Evolutionary conservation across 768 basidiomycete genomes (phyloP).

Genomic region (Hortiboletus flavorubellus): DNA sequence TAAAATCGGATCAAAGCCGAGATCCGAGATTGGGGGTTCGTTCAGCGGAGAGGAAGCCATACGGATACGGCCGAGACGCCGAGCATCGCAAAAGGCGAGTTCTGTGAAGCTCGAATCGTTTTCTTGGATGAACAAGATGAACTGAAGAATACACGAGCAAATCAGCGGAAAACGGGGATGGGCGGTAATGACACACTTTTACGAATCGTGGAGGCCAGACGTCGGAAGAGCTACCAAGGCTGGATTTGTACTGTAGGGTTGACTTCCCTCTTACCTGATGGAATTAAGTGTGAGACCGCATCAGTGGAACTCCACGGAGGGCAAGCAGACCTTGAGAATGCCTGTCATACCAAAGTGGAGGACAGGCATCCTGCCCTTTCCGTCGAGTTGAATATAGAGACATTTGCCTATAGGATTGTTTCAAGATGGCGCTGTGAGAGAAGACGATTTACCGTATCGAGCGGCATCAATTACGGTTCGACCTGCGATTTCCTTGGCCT

Average conservation of each 20-base stretch:
- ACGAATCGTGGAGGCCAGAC: constrained; percentile 66
- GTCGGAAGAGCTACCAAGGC: constrained; percentile 37
- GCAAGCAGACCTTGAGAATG: constrained; percentile 56
- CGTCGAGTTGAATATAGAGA: constrained; percentile 65
- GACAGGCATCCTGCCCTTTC: constrained; percentile 59
- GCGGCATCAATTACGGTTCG: constrained; percentile 45
- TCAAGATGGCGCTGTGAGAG: background rate
- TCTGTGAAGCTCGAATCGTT: constrained; percentile 36
- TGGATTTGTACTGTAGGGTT: constrained; percentile 48
- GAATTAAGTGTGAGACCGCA: background rate
- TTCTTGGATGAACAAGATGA: constrained; percentile 58
- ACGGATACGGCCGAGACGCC: constrained; percentile 68
- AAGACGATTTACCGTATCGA: constrained; percentile 47
- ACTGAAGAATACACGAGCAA: constrained; percentile 35
- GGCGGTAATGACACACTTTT: constrained; percentile 41
- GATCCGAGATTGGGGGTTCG: constrained; percentile 66
- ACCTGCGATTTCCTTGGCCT: constrained; percentile 55
- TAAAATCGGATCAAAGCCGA: constrained; percentile 77
- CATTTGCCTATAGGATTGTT: constrained; percentile 45
- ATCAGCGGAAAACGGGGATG: background rate
- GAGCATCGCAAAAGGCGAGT: constrained; percentile 69
- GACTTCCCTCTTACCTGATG: constrained; percentile 45
- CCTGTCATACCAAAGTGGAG: constrained; percentile 87
- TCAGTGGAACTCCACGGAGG: background rate
- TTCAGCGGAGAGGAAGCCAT: constrained; percentile 52